Percentiles rank a stretch among this genome's conserved stretches.
Evolutionary conservation across 2,329 filamentous ascomycete genomes (phyloP).

Genomic region (Arthrobotrys megalospora): DNA sequence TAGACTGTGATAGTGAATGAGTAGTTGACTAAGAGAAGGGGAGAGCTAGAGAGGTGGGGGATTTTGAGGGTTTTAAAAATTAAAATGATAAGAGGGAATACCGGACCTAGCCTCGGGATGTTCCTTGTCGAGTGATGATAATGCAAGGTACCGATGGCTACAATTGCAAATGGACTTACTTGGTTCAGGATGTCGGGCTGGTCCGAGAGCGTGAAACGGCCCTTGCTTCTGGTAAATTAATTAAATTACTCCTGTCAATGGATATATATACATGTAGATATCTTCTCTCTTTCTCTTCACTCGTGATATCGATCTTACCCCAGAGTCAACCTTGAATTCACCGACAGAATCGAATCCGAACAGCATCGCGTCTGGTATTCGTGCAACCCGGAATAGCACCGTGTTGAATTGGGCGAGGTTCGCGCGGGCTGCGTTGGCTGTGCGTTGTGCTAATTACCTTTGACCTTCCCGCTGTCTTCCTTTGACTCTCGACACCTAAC

Average conservation of each 20-base stretch:
- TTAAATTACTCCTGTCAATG: neutral
- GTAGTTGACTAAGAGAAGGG: neutral
- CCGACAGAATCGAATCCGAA: too few species aligned
- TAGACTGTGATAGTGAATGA: too few species aligned
- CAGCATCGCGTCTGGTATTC: slow-evolving; percentile 7
- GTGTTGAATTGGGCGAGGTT: slow-evolving; percentile 15
- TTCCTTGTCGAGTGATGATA: slow-evolving; percentile 7
- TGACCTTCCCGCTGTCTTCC: slow-evolving; percentile 34
- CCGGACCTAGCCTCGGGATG: neutral
- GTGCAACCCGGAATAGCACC: too few species aligned
- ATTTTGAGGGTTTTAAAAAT: slow-evolving; percentile 1
- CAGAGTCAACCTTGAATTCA: too few species aligned
- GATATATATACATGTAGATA: too few species aligned
- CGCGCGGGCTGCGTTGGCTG: slow-evolving; percentile 27
- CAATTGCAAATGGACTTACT: neutral
- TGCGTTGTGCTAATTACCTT: slow-evolving; percentile 27
- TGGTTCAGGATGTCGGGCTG: slow-evolving; percentile 5
- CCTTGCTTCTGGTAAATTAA: slow-evolving; percentile 22
- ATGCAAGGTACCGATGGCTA: slow-evolving; percentile 19
- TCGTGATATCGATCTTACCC: too few species aligned
- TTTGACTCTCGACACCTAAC: slow-evolving; percentile 28
- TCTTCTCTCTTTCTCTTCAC: neutral
- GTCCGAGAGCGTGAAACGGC: slow-evolving; percentile 16
- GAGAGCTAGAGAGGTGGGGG: neutral
- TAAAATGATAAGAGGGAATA: neutral